phyloP scores from a whole-genome alignment of 352 stramenopile species.

The Phytophthora fragariaefolia region DNA sequence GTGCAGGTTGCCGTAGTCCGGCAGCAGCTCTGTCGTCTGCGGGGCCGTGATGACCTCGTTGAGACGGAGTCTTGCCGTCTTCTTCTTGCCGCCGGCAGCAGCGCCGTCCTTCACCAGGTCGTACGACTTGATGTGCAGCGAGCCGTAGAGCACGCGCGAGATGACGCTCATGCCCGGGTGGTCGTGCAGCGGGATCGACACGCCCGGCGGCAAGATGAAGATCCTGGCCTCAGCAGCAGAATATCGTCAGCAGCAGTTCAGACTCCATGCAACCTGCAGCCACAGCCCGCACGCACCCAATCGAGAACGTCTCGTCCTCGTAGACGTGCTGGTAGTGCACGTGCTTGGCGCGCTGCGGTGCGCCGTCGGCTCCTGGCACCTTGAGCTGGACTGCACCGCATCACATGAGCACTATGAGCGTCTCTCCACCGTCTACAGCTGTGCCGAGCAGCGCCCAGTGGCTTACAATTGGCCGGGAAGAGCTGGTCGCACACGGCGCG shows the following conservation, averaged over 20 bases:
- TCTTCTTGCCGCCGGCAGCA: slow-evolving; percentile 12
- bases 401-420: neutral
- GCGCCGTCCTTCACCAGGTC: slow-evolving; percentile 47
- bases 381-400: slow-evolving; percentile 57
- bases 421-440: neutral
- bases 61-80: slow-evolving; percentile 48
- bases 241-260: too few relatives aligned
- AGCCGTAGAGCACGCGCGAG: slow-evolving; percentile 81
- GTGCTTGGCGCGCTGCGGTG: slow-evolving; percentile 26
- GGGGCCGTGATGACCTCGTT: slow-evolving; percentile 58
- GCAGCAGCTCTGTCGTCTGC: slow-evolving; percentile 73
- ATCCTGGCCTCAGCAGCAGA: too few relatives aligned
- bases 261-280: neutral
- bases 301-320: slow-evolving; percentile 80
- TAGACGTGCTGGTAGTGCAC: slow-evolving; percentile 86
- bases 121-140: slow-evolving; percentile 67
- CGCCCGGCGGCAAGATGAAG: slow-evolving; percentile 80
- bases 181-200: slow-evolving; percentile 81
- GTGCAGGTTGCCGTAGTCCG: slow-evolving; percentile 77
- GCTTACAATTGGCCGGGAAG: slow-evolving; percentile 66
- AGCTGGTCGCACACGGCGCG: slow-evolving; percentile 76
- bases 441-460: neutral
- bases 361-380: slow-evolving; percentile 37
- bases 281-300: slow-evolving; percentile 73
- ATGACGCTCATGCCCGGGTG: slow-evolving; percentile 88